Conservation (phyloP, 140 eudicot species). For the Anethum foeniculum region DNA sequence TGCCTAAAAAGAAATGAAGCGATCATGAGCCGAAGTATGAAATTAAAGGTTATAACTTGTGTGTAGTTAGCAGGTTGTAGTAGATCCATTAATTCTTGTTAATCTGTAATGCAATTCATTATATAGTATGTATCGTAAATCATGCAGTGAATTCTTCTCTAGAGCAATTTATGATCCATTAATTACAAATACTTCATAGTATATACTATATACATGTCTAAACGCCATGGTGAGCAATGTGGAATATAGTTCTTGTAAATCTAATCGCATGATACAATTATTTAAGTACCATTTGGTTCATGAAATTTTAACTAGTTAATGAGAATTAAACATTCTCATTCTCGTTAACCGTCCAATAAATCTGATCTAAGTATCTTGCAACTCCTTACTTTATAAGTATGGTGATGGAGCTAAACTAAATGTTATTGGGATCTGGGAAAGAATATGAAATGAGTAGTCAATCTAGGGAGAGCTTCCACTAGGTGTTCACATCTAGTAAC, state of each 20-base stretch:
- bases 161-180: background rate
- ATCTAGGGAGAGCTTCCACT: background rate
- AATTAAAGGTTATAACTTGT: too few species aligned
- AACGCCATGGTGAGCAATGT: background rate
- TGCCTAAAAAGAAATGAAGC: background rate
- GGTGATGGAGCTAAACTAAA: background rate
- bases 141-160: background rate
- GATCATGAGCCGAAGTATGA: background rate
- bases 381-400: background rate
- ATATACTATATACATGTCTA: background rate
- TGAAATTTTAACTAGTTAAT: too few species aligned
- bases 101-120: background rate
- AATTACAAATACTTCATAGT: too few species aligned
- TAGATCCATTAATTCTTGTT: background rate
- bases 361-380: background rate
- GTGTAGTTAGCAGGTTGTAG: background rate
- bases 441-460: slow-evolving; percentile 7
- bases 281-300: too few species aligned
- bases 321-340: too few species aligned
- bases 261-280: background rate
- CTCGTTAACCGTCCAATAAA: too few species aligned
- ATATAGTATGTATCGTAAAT: background rate
- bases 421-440: slow-evolving; percentile 30
- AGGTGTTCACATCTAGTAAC: background rate
- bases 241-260: background rate